Base-by-base conservation (phyloP, 1,284 basidiomycete genomes). In the Kwoniella shivajii region DNA sequence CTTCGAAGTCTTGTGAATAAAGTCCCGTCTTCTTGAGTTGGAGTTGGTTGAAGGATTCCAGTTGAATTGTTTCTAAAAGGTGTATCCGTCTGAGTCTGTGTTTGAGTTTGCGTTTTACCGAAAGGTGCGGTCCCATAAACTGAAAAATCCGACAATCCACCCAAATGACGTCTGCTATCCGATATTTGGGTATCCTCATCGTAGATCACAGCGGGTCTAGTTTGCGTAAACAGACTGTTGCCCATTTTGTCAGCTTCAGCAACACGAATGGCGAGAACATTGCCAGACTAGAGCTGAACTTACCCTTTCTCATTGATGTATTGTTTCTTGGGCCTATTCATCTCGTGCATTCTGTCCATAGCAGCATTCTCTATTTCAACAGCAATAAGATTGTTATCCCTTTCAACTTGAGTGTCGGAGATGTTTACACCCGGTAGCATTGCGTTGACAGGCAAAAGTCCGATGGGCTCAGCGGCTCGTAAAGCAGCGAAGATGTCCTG, bases 271-370 rank as follows among this genome's bases (percentile, higher is more conserved):
- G 5, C 24, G 16, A 26, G 16, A 14, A 16, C 18, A 6, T 44
- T 10, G 6, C 10, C 24, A 6, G 18, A n/a, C 13, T 5, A 2
- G 13, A 41, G 6, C 34, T 31, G 9, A 11, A 54, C 72, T 57
- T 39, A 74, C 74, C 74, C 74, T 54, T 66, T 56, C 6, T 68
- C 65, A 38, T 76, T 76, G 18, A 76, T 60, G 42, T 74, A 76
- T 37, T 59, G 55, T 52, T 66, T 53, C 47, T 64, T 66, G 1
- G 61, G 58, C 24, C 57, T 45, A 14, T 61, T 55, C 20, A 45
- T 9, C 26, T 51, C 37, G n/a, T 48, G 47, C 33, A 54, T 44
- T 4, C 50, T 31, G 10, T 61, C 61, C 50, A 61, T 56, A 0
- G 56, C 65, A 13, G 48, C 60, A 14, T 60, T 41, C 36, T 74